phyloP scores from a whole-genome alignment of 257 asterid genomes.

The Plantago ovata region DNA sequence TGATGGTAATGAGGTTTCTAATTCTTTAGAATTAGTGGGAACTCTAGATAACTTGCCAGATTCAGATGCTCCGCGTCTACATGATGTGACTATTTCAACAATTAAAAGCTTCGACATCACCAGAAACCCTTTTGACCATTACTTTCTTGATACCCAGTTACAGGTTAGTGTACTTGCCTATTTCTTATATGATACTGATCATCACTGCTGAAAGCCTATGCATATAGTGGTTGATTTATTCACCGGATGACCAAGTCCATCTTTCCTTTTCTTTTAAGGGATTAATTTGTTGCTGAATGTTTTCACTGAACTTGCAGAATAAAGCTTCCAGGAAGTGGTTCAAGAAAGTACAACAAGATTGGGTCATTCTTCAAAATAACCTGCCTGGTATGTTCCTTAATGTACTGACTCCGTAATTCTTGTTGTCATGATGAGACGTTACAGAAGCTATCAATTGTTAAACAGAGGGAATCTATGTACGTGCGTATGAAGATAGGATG shows the following conservation, averaged over 20 bases:
- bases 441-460: conserved; percentile 12
- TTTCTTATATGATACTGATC: background rate
- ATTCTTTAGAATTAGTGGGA: conserved; percentile 42
- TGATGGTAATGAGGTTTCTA: conserved; percentile 34
- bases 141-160: conserved; percentile 53
- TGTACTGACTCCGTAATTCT: conserved; percentile 17
- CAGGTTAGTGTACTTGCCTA: conserved; percentile 50
- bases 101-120: conserved; percentile 85
- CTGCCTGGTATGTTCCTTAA: conserved; percentile 63
- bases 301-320: conserved; percentile 44
- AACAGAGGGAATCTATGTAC: conserved; percentile 87
- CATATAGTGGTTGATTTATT: no score
- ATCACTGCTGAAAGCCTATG: background rate
- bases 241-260: no score
- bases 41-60: conserved; percentile 35
- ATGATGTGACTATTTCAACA: conserved; percentile 34
- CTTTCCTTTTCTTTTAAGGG: background rate
- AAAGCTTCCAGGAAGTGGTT: conserved; percentile 92
- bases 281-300: background rate
- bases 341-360: conserved; percentile 90
- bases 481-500: conserved; percentile 96
- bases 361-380: conserved; percentile 95
- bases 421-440: conserved; percentile 13
- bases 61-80: conserved; percentile 21
- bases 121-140: conserved; percentile 76